Conservation (phyloP, 176 grass and related monocot species). For the Tillandsia leiboldiana region DNA sequence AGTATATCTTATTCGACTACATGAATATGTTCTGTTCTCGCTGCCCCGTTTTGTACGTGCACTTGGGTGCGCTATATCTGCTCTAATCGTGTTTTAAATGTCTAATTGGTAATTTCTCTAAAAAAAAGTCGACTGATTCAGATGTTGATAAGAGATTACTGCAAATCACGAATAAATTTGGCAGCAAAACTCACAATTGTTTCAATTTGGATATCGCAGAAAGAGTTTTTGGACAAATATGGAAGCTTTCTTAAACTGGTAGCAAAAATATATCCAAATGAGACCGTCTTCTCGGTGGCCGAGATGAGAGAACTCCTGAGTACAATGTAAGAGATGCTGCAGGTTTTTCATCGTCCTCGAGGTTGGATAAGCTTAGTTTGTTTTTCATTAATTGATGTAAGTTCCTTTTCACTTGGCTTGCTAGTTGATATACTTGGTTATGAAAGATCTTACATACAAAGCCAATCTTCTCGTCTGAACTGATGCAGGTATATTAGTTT, state of each 20-base stretch:
- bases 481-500: background rate
- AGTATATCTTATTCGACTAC: background rate
- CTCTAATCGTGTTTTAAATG: no score
- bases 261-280: conserved; percentile 77
- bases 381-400: background rate
- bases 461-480: background rate
- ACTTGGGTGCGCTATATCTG: no score
- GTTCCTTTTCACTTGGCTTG: background rate
- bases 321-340: conserved; percentile 23
- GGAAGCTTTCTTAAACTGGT: conserved; percentile 71
- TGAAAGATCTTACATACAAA: background rate
- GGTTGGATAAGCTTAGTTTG: background rate
- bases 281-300: conserved; percentile 45
- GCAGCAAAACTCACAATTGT: no score
- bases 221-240: conserved; percentile 93
- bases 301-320: conserved; percentile 66
- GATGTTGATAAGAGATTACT: conserved; percentile 1
- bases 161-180: background rate
- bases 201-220: conserved; percentile 39
- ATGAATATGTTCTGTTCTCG: background rate
- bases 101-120: no score
- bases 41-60: background rate
- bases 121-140: background rate
- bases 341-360: background rate
- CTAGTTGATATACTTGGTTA: background rate